These are phyloP conservation scores for Mikania micrantha DNA, from an alignment of 129 eudicot genomes.

Conservation along the genomic window DNA sequence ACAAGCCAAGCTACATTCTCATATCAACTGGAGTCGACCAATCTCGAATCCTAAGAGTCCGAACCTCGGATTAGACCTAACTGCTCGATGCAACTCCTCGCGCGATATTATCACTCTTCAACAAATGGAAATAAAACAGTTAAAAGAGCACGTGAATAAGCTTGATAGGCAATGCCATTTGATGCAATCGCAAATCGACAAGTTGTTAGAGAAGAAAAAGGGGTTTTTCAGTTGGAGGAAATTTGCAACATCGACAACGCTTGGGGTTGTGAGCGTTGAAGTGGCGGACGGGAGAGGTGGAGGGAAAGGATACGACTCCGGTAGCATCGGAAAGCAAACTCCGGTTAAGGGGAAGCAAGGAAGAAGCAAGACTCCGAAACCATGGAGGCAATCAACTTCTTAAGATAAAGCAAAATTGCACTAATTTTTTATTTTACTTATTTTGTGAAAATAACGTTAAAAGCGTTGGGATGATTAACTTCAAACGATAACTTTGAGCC, in stretches of 20 bases:
- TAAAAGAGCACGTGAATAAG: slow-evolving; percentile 62
- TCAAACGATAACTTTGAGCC: no score
- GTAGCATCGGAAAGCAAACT: slow-evolving; percentile 44
- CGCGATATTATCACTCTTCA: slow-evolving; percentile 39
- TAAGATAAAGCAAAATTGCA: no score
- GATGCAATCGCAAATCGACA: slow-evolving; percentile 69
- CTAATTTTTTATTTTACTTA: no score
- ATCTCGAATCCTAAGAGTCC: slow-evolving; percentile 43
- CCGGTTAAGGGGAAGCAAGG: slow-evolving; percentile 39
- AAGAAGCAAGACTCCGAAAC: slow-evolving; percentile 14
- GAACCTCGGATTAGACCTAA: slow-evolving; percentile 27
- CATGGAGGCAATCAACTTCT: slow-evolving; percentile 26
- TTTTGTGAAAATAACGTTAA: no score
- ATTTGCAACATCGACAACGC: slow-evolving; percentile 16
- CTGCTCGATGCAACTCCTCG: slow-evolving; percentile 53
- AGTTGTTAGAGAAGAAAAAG: slow-evolving; percentile 47
- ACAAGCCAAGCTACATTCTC: slow-evolving; percentile 52
- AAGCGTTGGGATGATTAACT: no score
- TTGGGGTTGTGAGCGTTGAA: slow-evolving; percentile 27
- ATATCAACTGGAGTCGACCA: slow-evolving; percentile 53
- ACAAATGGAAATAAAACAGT: slow-evolving; percentile 52
- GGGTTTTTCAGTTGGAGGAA: slow-evolving; percentile 69
- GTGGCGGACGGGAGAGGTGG: slow-evolving; percentile 28
- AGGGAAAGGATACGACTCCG: slow-evolving; percentile 27
- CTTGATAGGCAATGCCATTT: slow-evolving; percentile 57